Evolutionary conservation across 1,139 yeast genomes (phyloP).

Genomic region (Citeromyces siamensis): DNA sequence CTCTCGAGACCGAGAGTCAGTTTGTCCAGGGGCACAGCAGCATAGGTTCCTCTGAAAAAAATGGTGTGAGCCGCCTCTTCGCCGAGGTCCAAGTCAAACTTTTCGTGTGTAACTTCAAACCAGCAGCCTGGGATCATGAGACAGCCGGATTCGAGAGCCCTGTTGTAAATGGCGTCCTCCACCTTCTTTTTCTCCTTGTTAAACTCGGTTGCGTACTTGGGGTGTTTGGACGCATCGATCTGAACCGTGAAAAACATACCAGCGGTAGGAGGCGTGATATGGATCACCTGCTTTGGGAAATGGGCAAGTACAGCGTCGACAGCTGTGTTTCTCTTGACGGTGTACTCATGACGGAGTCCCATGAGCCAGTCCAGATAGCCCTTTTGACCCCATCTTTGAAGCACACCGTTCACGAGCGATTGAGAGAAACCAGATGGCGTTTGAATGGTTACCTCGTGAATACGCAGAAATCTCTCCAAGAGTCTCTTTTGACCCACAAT

Average conservation of each 20-base stretch:
- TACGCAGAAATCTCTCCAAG: conserved; percentile 55
- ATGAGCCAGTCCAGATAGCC: conserved; percentile 85
- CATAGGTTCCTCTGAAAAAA: conserved; percentile 87
- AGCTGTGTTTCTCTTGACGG: conserved; percentile 67
- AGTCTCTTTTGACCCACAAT: conserved; percentile 60
- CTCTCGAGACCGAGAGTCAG: conserved; percentile 49
- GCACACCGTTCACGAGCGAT: conserved; percentile 40
- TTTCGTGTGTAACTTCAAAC: conserved; percentile 41
- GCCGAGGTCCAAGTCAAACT: conserved; percentile 33
- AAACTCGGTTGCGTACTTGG: conserved; percentile 43
- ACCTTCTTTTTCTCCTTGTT: conserved; percentile 43
- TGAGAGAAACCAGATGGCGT: conserved; percentile 77
- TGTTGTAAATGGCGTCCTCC: conserved; percentile 54
- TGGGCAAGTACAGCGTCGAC: conserved; percentile 49
- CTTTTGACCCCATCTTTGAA: conserved; percentile 62
- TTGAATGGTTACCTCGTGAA: conserved; percentile 78
- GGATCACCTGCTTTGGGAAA: conserved; percentile 45
- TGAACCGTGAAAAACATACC: conserved; percentile 88
- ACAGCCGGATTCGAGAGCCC: conserved; percentile 51
- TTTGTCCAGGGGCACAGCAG: conserved; percentile 61
- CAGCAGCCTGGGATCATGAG: conserved; percentile 86
- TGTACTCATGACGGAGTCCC: conserved; percentile 71
- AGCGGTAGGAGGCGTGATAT: conserved; percentile 67
- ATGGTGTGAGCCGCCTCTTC: conserved; percentile 27
- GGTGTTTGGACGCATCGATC: conserved; percentile 72